Percentiles rank a stretch among this genome's conserved stretches.
Evolutionary conservation across 1,284 basidiomycete genomes (phyloP).

Genomic region (Sphagnurus paluster): DNA sequence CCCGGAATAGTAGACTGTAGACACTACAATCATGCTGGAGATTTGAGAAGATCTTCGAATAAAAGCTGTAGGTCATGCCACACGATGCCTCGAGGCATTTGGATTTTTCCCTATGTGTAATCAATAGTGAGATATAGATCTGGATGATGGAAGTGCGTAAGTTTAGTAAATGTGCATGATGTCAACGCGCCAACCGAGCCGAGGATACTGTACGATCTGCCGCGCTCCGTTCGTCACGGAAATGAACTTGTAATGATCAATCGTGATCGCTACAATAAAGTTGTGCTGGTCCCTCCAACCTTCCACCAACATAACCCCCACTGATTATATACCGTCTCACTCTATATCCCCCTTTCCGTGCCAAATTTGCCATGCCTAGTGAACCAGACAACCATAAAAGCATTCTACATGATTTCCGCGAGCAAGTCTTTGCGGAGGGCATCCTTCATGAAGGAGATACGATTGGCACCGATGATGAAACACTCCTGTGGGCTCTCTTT

Average conservation of each 20-base stretch:
- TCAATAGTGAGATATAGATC: neutral
- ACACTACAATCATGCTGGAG: no score
- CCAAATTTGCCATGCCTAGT: conserved; percentile 13
- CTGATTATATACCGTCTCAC: neutral
- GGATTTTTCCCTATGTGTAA: no score
- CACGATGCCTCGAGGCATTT: no score
- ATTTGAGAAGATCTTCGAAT: no score
- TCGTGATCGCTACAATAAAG: no score
- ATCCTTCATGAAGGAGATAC: conserved; percentile 59
- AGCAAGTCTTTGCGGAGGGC: conserved; percentile 48
- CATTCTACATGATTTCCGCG: conserved; percentile 43
- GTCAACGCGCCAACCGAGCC: neutral
- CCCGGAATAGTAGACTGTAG: no score
- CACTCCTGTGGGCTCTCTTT: conserved; percentile 48
- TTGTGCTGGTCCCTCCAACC: no score
- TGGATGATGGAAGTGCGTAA: neutral
- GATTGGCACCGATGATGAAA: conserved; percentile 66
- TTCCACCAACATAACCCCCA: no score
- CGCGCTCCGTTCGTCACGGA: neutral
- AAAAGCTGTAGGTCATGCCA: no score
- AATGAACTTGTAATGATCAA: no score
- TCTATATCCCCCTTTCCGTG: neutral
- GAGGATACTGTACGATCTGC: neutral
- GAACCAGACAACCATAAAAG: conserved; percentile 25
- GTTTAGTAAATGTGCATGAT: neutral